Evolutionary conservation across 768 basidiomycete genomes (phyloP), one percentile per base, ranked within the genome.

Genomic region (Tephrocybe sp.): DNA sequence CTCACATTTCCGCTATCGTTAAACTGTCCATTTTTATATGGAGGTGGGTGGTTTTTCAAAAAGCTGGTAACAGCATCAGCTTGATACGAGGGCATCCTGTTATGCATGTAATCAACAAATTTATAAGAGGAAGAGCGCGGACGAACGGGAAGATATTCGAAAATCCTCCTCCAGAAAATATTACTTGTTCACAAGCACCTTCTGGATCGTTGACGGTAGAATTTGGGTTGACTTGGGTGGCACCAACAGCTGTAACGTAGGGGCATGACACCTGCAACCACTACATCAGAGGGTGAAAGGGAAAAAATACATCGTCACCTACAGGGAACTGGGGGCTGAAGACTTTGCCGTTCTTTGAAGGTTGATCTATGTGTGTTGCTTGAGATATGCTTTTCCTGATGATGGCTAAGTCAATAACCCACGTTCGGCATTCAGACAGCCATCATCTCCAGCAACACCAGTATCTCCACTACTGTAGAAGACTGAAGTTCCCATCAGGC

Each of bases 401-500:
- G 32, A 34, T 10, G 11, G 4, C 4, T n/a, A 9, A n/a, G 8
- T 33, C 2, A 14, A 26, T 31, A 23, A 16, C 33, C 55, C 42
- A 57, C 82, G 78, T 41, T 74, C 62, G 42, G 80, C 75, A 17
- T 77, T 69, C n/a, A 73, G 59, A 49, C 73, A 26, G 26, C 26
- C 26, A 26, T 26, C 56, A 41, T 49, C 38, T 3, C 57, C 57
- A 5, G 57, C 57, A 14, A 58, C 57, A 34, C 57, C 57, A 17
- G 51, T 32, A 45, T 87, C 84, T 10, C 86, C 85, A 32, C 80
- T 80, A 33, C 75, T 72, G 65, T 83, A 83, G 26, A 81, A 59
- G 4, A 87, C 50, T 4, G 82, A 79, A 14, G 80, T 72, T 12
- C 85, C 86, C 47, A 84, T 76, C 19, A 78, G 67, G 17, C 84